Base-by-base conservation (phyloP, 2,329 filamentous ascomycete species). In the Ceratocystis diversiconidia region DNA sequence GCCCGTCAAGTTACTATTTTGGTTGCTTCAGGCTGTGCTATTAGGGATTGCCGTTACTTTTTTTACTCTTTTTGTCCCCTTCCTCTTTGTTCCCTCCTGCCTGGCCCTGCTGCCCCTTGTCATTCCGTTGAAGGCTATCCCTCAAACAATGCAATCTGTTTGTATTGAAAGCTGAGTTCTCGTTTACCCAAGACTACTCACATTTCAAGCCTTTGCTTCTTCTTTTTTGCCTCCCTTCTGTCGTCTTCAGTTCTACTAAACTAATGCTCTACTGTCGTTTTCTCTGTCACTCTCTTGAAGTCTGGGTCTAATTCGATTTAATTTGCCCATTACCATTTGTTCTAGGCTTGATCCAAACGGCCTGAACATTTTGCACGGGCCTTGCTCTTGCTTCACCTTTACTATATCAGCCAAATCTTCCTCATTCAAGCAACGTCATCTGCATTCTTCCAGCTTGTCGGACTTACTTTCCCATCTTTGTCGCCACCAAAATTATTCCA, bases 1-100 rank as follows among this genome's bases (percentile, higher is more conserved):
- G 55, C 28, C 55, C 32, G 28, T 36, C 55, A 59, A 59, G 55
- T 59, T 59, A 8, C 30, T 59, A 59, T 59, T 59, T 59, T 59
- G 55, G 55, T 36, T 59, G 55, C 55, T 59, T 59, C 28, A 59
- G 55, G 12, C 10, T 36, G 30, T 59, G 28, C 55, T 59, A 59
- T 59, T 59, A 59, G 28, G 55, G 55, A 59, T 59, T 59, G 19
- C 55, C 55, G 28, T 15, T 59, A 1, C 55, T 59, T 59, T 59
- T 59, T 59, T 59, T 59, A 36, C 3, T 36, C 12, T 7, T 36
- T 59, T 59, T 59, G 30, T 36, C 28, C 30, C 17, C 55, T 19
- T 36, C 17, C 25, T 57, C 25, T 30, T 32, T 57, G 52, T 28
- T 57, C 52, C 52, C 15, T 30, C 4, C 12, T n/a, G 28, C 17